A percentile compares a stretch with the other conserved stretches of the same genome.
phyloP scores from a whole-genome alignment of 1,139 yeast genomes.

The Geotrichum klebahnii region DNA sequence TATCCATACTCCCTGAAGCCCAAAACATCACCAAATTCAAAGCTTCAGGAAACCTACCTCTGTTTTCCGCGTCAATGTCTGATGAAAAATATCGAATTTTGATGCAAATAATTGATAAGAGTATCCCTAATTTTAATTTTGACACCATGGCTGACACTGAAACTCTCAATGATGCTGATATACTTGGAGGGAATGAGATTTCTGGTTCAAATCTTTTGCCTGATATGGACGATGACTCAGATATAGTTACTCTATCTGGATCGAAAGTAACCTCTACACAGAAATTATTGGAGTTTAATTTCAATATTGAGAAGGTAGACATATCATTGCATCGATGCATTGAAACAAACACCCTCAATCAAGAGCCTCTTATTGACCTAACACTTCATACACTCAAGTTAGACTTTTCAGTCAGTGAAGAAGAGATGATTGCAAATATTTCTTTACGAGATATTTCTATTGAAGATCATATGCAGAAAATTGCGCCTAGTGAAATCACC shows the following conservation, averaged over 20 bases:
- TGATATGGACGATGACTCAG: slow-evolving; percentile 28
- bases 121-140: slow-evolving; percentile 58
- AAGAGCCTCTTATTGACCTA: slow-evolving; percentile 67
- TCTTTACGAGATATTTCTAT: slow-evolving; percentile 60
- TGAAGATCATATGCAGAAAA: slow-evolving; percentile 67
- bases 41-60: slow-evolving; percentile 77
- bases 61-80: slow-evolving; percentile 63
- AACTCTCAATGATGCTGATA: not conserved
- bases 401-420: slow-evolving; percentile 52
- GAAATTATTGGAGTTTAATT: slow-evolving; percentile 66
- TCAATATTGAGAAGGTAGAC: slow-evolving; percentile 60
- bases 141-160: slow-evolving; percentile 24
- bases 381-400: slow-evolving; percentile 62
- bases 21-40: slow-evolving; percentile 65
- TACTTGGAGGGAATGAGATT: slow-evolving; percentile 3
- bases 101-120: slow-evolving; percentile 67
- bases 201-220: slow-evolving; percentile 23
- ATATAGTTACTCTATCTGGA: not conserved
- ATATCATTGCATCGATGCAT: slow-evolving; percentile 65
- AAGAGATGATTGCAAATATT: slow-evolving; percentile 62
- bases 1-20: slow-evolving; percentile 81
- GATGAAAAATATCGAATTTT: slow-evolving; percentile 87
- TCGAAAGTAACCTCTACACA: slow-evolving; percentile 23
- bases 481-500: slow-evolving; percentile 61
- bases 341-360: slow-evolving; percentile 54